phyloP scores from a whole-genome alignment of 202 grass and related monocot genomes.

The Brachypodium distachyon region DNA sequence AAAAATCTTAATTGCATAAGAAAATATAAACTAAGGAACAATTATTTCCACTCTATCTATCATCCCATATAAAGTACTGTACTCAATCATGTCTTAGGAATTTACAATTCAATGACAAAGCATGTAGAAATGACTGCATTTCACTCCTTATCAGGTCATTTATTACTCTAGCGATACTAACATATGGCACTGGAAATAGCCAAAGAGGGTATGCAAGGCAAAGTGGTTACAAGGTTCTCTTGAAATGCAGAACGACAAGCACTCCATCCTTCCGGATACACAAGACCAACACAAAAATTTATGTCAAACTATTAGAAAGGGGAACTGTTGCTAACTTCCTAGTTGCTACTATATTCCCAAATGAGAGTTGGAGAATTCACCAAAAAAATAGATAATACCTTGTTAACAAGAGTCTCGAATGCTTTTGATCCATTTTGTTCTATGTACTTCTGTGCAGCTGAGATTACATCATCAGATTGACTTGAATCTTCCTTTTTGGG shows the following conservation, averaged over 20 bases:
- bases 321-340: not conserved
- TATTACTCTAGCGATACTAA: not conserved
- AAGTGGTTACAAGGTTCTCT: too few relatives aligned
- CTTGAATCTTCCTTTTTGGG: constrained; percentile 51
- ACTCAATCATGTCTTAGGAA: not conserved
- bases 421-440: constrained; percentile 77
- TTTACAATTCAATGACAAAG: not conserved
- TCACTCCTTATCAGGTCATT: not conserved
- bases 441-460: constrained; percentile 66
- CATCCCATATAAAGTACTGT: not conserved
- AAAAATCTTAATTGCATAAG: not conserved
- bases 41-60: not conserved
- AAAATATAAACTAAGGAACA: not conserved
- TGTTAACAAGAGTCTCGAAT: constrained; percentile 69
- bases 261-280: too few relatives aligned
- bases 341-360: not conserved
- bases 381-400: constrained; percentile 41
- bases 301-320: too few relatives aligned
- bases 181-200: not conserved
- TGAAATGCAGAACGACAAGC: too few relatives aligned
- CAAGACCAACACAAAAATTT: too few relatives aligned
- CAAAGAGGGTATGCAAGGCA: not conserved
- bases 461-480: constrained; percentile 60
- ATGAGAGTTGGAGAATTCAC: not conserved
- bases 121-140: not conserved